Evolutionary conservation across 139 green algal genomes (phyloP), one percentile per base, ranked within the genome.

Genomic region (Haematococcus lacustris): DNA sequence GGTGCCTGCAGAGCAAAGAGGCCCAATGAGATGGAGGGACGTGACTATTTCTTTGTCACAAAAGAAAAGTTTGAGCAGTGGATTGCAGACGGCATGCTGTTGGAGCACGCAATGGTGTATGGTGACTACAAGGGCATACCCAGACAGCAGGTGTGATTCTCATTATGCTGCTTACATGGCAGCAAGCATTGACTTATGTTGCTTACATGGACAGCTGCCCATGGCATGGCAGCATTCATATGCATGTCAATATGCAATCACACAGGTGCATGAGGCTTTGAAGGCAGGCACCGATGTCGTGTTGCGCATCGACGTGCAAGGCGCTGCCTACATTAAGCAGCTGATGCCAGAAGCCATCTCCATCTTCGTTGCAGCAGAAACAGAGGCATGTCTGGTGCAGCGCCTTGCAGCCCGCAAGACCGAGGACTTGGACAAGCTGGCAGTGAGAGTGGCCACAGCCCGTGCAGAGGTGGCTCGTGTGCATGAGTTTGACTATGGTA

Each of bases 91-190:
- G 87, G 78, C 2, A 74, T 91, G 82, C 87, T 98, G 71, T 82
- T 97, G 57, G 94, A 98, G 89, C 87, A 97, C 73, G 94, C 94
- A 2, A 9, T 96, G 13, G 94, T 98, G 68, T 98, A 98, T 71
- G 94, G 94, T 30, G 91, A 98, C 35, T 97, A 97, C 83, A 98
- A 98, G 80, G 93, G 93, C 76, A 95, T 98, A 51, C 92, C 91
- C 3, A 80, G 86, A 26, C 47, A 85, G 57, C 87, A 94, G 80
- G 86, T 85, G 47, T 30, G 53, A 28, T n/a, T n/a, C n/a, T n/a
- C n/a, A n/a, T n/a, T n/a, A n/a, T n/a, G n/a, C n/a, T n/a, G n/a
- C n/a, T n/a, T n/a, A n/a, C n/a, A n/a, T n/a, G n/a, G n/a, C n/a
- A n/a, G n/a, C n/a, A n/a, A n/a, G n/a, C n/a, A n/a, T n/a, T n/a